These are phyloP conservation scores for Mitragyna speciosa DNA, from an alignment of 257 asterid genomes.

Conservation along the genomic window DNA sequence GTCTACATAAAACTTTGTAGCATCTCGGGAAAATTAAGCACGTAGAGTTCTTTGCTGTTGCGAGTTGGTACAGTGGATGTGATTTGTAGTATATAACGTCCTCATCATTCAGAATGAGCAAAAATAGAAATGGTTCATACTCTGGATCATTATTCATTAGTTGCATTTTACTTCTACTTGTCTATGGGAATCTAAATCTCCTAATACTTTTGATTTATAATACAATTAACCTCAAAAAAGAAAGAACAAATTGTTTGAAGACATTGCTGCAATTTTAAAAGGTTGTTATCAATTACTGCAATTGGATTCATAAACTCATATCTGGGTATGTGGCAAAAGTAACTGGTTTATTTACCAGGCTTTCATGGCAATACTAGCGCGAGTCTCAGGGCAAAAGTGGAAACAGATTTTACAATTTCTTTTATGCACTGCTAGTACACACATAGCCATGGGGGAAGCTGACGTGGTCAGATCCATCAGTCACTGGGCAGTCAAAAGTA, in stretches of 20 bases:
- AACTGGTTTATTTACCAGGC: not conserved
- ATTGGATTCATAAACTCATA: not conserved
- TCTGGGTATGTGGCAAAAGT: not conserved
- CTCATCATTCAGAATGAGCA: not conserved
- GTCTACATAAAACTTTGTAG: too few relatives aligned
- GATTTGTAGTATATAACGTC: not conserved
- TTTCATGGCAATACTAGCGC: not conserved
- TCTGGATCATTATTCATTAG: not conserved
- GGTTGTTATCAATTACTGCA: not conserved
- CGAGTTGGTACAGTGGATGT: too few relatives aligned
- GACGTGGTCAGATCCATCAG: constrained; percentile 11
- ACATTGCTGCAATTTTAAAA: too few relatives aligned
- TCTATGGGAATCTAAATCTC: not conserved
- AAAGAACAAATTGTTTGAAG: too few relatives aligned
- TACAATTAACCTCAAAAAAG: too few relatives aligned
- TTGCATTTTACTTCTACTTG: not conserved
- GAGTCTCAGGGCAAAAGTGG: not conserved
- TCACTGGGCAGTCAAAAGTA: constrained; percentile 12
- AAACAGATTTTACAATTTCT: not conserved
- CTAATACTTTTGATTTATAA: not conserved
- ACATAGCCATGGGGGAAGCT: constrained; percentile 2
- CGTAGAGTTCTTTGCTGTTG: too few relatives aligned
- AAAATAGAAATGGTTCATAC: not conserved
- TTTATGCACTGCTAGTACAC: not conserved
- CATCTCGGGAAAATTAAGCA: too few relatives aligned